A percentile compares a stretch with the other conserved stretches of the same genome.
Conservation (phyloP, 768 basidiomycete genomes). For the Strobilomyces echinocephalus region DNA sequence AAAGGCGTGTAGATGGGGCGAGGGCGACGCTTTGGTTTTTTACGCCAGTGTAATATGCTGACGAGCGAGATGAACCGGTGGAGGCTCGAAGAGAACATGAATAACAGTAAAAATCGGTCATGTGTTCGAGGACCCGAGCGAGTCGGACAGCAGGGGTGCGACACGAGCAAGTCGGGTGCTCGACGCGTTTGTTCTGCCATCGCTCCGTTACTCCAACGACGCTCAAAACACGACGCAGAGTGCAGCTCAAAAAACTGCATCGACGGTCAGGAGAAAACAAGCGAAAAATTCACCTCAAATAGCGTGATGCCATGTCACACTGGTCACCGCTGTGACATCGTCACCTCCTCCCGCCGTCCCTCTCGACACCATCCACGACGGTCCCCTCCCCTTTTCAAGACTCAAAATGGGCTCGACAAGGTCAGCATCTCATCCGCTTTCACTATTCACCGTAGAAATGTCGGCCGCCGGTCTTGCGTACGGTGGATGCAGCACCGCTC, state of each 20-base stretch:
- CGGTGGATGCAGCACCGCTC: constrained; percentile 15
- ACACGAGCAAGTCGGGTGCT: constrained; percentile 16
- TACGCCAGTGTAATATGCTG: too few relatives aligned
- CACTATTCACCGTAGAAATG: neutral
- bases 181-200: constrained; percentile 39
- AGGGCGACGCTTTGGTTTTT: too few relatives aligned
- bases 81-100: too few relatives aligned
- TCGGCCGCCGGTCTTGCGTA: neutral
- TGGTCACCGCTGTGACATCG: constrained; percentile 22
- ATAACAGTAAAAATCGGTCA: too few relatives aligned
- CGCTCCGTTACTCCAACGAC: constrained; percentile 60
- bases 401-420: constrained; percentile 75
- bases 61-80: too few relatives aligned
- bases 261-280: constrained; percentile 30
- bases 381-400: constrained; percentile 25
- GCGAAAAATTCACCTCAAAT: neutral
- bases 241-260: constrained; percentile 42
- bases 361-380: constrained; percentile 26
- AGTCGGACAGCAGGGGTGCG: constrained; percentile 1
- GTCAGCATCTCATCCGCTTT: constrained; percentile 40
- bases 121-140: too few relatives aligned
- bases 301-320: constrained; percentile 21
- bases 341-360: constrained; percentile 19
- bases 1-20: too few relatives aligned
- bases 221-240: constrained; percentile 36